A percentile compares a stretch with the other conserved stretches of the same genome.
Conservation (phyloP, 805 yeast genomes). For the Wickerhamiella vanderwaltii region DNA sequence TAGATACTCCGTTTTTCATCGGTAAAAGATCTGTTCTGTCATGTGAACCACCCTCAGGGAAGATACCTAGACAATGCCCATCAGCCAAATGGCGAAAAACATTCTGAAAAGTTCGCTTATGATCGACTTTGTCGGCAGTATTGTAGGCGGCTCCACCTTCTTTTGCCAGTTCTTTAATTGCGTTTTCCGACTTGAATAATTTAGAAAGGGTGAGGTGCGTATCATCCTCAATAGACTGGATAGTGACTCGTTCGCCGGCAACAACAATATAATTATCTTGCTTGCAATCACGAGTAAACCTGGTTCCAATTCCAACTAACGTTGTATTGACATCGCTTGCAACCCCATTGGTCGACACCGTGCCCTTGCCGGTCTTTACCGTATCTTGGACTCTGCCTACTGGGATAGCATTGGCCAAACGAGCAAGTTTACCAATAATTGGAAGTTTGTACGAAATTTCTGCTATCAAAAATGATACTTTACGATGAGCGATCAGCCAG, state of each 20-base stretch:
- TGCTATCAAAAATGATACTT: constrained; percentile 76
- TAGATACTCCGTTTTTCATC: constrained; percentile 91
- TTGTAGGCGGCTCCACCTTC: constrained; percentile 51
- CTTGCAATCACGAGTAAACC: constrained; percentile 51
- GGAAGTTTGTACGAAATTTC: constrained; percentile 55
- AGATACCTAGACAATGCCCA: constrained; percentile 79
- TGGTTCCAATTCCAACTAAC: constrained; percentile 55
- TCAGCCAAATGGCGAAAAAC: constrained; percentile 75
- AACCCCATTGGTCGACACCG: constrained; percentile 27
- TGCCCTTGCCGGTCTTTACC: constrained; percentile 54
- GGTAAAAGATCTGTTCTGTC: constrained; percentile 88
- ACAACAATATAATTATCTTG: constrained; percentile 37
- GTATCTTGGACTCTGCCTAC: constrained; percentile 89
- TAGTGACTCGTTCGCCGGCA: constrained; percentile 62
- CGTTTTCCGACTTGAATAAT: constrained; percentile 41
- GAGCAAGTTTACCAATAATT: constrained; percentile 65
- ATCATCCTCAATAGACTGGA: constrained; percentile 57
- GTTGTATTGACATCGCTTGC: too few relatives aligned
- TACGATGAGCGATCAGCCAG: constrained; percentile 48
- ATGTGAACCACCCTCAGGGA: constrained; percentile 98
- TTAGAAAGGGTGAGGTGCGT: constrained; percentile 55
- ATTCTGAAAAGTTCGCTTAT: constrained; percentile 64
- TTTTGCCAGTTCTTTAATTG: constrained; percentile 28
- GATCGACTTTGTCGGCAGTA: constrained; percentile 75
- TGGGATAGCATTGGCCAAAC: constrained; percentile 72